Percentiles rank a stretch among this genome's conserved stretches.
phyloP scores from a whole-genome alignment of 2,329 filamentous ascomycete genomes.

The Colletotrichum lentis region DNA sequence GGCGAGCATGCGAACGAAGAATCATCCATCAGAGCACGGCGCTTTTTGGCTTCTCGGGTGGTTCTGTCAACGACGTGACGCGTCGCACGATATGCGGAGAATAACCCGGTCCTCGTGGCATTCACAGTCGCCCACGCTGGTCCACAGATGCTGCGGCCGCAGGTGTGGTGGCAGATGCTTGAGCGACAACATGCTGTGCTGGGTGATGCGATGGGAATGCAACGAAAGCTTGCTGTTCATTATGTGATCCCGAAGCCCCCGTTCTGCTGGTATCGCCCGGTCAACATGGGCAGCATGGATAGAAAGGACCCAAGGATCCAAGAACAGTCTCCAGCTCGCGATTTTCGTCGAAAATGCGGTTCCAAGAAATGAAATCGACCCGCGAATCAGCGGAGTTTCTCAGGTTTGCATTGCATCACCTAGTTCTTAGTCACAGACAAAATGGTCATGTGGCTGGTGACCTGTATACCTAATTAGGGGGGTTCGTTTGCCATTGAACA shows the following conservation, averaged over 20 bases:
- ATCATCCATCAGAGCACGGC: neutral
- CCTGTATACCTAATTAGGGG: too few species aligned
- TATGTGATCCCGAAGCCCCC: neutral
- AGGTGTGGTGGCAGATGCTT: neutral
- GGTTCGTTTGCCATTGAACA: neutral
- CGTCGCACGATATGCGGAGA: constrained; percentile 2
- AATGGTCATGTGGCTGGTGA: neutral
- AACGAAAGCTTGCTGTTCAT: neutral
- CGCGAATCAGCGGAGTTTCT: neutral
- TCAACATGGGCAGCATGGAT: neutral
- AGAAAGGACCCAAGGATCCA: neutral
- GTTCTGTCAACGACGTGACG: neutral
- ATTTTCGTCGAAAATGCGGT: neutral
- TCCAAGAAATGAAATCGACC: neutral
- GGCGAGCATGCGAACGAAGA: neutral
- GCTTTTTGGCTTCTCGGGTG: neutral
- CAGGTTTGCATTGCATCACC: neutral
- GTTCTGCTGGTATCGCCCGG: neutral
- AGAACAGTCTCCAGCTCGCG: neutral
- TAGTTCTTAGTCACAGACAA: neutral
- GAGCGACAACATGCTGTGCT: neutral
- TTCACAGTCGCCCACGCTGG: neutral
- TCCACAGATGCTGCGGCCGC: neutral
- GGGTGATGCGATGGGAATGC: neutral
- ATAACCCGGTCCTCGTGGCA: neutral